These are phyloP conservation scores for Suhomyces coccinellae DNA, from an alignment of 1,139 yeast genomes.

Conservation along the genomic window DNA sequence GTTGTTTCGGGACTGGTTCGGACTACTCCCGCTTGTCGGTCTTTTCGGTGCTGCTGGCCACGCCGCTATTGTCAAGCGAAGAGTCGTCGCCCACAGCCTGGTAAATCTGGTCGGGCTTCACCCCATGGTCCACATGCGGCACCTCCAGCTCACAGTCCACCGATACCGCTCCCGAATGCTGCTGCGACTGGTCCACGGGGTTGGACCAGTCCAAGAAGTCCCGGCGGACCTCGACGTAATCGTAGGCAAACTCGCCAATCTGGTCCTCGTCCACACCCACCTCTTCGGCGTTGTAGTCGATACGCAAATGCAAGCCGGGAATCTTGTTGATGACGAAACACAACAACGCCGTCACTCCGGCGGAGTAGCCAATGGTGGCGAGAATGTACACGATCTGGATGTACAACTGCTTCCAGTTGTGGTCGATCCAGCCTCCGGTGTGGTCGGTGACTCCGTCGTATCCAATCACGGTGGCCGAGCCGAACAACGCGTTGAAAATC, in stretches of 20 bases:
- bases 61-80: constrained; percentile 7
- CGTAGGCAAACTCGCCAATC: constrained; percentile 97
- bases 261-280: constrained; percentile 94
- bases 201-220: constrained; percentile 75
- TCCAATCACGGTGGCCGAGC: constrained; percentile 84
- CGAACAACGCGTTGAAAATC: constrained; percentile 83
- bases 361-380: constrained; percentile 76
- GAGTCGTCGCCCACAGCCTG: constrained; percentile 11
- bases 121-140: constrained; percentile 8
- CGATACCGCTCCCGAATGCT: constrained; percentile 10
- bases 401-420: constrained; percentile 88
- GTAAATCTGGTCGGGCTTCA: constrained; percentile 7
- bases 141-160: constrained; percentile 2
- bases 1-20: not conserved
- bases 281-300: constrained; percentile 82
- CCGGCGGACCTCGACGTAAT: constrained; percentile 94
- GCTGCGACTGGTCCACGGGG: constrained; percentile 17
- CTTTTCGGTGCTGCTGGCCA: constrained; percentile 10
- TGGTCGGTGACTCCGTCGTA: constrained; percentile 83
- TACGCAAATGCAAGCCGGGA: constrained; percentile 82
- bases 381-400: constrained; percentile 81
- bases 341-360: constrained; percentile 73
- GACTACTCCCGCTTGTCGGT: constrained; percentile 6
- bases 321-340: constrained; percentile 73
- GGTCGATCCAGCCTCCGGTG: constrained; percentile 89